Evolutionary conservation across 306 rosid genomes (phyloP).

Genomic region (Castanospermum australe): DNA sequence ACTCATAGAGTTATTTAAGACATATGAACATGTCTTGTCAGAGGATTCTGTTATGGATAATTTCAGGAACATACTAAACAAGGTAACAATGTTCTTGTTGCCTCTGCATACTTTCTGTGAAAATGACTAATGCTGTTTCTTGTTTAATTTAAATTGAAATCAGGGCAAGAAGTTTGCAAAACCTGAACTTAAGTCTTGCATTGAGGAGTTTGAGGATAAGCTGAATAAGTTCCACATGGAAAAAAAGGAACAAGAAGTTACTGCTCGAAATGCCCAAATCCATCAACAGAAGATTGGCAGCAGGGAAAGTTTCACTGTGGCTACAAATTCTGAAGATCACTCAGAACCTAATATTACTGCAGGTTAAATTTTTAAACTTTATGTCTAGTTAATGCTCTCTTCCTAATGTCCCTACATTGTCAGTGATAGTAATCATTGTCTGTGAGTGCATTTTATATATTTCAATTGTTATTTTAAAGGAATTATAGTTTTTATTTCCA

Average conservation of each 20-base stretch:
- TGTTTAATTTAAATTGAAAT: slow-evolving; percentile 8
- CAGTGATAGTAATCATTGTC: neutral
- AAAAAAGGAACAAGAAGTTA: slow-evolving; percentile 82
- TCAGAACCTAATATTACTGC: slow-evolving; percentile 49
- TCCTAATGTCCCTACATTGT: slow-evolving; percentile 1
- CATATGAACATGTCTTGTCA: slow-evolving; percentile 71
- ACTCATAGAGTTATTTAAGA: slow-evolving; percentile 81
- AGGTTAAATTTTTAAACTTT: slow-evolving; percentile 49
- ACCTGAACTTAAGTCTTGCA: slow-evolving; percentile 70
- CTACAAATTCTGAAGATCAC: slow-evolving; percentile 40
- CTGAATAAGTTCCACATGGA: slow-evolving; percentile 75
- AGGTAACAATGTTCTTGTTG: slow-evolving; percentile 50
- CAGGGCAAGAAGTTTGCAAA: slow-evolving; percentile 95
- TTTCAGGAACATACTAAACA: slow-evolving; percentile 72
- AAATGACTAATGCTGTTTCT: slow-evolving; percentile 5
- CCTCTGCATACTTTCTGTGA: slow-evolving; percentile 13
- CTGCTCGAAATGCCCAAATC: slow-evolving; percentile 76
- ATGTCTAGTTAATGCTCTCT: neutral
- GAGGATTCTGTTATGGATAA: slow-evolving; percentile 87
- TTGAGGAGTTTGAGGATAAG: slow-evolving; percentile 96
- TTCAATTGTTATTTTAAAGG: neutral
- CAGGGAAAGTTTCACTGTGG: slow-evolving; percentile 38
- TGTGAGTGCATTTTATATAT: neutral
- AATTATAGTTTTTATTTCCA: neutral
- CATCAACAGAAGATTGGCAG: slow-evolving; percentile 64